These are phyloP conservation scores for Mentha longifolia DNA, from an alignment of 257 asterid genomes.

Conservation along the genomic window DNA sequence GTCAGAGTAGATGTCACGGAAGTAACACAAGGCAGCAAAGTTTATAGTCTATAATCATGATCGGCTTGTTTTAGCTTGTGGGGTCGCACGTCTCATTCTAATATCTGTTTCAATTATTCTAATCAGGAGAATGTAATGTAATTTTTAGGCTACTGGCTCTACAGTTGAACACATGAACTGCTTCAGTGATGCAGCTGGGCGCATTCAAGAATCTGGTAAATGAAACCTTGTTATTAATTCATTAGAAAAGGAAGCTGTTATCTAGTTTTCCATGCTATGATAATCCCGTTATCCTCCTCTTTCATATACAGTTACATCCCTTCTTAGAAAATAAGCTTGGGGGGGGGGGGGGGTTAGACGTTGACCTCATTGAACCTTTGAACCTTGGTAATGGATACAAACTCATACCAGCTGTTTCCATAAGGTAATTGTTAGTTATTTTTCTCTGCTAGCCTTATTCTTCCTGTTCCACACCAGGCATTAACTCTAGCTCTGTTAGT, in stretches of 20 bases:
- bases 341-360: too few species aligned
- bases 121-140: constrained; percentile 20
- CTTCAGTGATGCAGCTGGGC: constrained; percentile 92
- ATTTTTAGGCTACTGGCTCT: constrained; percentile 70
- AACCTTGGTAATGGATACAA: too few species aligned
- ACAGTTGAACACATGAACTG: constrained; percentile 91
- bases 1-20: neutral
- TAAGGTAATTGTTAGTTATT: too few species aligned
- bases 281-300: neutral
- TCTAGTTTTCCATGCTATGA: neutral
- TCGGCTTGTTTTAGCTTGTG: constrained; percentile 10
- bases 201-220: constrained; percentile 87
- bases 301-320: too few species aligned
- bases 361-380: too few species aligned
- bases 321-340: too few species aligned
- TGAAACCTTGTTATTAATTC: neutral
- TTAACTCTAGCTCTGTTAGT: too few species aligned
- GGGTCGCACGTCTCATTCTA: neutral
- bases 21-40: neutral
- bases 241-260: neutral
- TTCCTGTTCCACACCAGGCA: too few species aligned
- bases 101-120: constrained; percentile 27
- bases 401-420: too few species aligned
- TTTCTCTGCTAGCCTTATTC: too few species aligned
- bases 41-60: neutral